Base-by-base conservation (phyloP, 2,329 filamentous ascomycete species). In the Epichloe gansuensis region DNA sequence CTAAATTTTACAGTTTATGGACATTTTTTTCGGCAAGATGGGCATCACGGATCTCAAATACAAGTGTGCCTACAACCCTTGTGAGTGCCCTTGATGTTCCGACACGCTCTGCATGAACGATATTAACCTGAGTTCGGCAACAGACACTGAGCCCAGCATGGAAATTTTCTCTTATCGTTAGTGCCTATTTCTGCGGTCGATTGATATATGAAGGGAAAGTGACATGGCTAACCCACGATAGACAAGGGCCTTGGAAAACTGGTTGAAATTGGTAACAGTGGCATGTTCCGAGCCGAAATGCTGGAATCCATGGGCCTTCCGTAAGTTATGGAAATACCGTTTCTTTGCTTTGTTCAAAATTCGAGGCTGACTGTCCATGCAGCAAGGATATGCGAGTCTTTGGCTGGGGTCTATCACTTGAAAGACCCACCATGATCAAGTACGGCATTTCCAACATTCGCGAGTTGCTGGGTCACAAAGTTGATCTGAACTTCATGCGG, bases 231-330 rank as follows among this genome's bases (percentile, higher is more conserved):
- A 53, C 4, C 3, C 27, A 36, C 21, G 4, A 25, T 12, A 54
- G 53, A 97, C 75, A 80, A 85, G 63, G 91, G 89, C 3, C 74
- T 96, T 48, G 81, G 81, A 62, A 95, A 95, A 74, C 85, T 94
- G 73, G 88, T 97, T 27, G 93, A 97, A 73, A 97, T 97, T 65
- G 93, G 93, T 54, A 97, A 98, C 74, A 91, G 85, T 61, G 93
- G 93, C 57, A 97, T 98, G 90, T 98, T 98, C 82, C 79, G 93
- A 59, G 90, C 93, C 2, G 93, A 98, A 71, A 96, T 97, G 91
- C 70, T 96, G 63, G 86, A 95, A 71, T 76, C 89, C 5, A 95
- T 96, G 90, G 91, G 91, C 36, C 70, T 97, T 63, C 90, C 90
- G 53, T 55, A 51, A 46, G 53, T 46, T 12, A 41, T 7, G n/a